Percentiles rank a stretch among this genome's conserved stretches.
phyloP scores from a whole-genome alignment of 1,284 basidiomycete species.

The Naganishia liquefaciens region DNA sequence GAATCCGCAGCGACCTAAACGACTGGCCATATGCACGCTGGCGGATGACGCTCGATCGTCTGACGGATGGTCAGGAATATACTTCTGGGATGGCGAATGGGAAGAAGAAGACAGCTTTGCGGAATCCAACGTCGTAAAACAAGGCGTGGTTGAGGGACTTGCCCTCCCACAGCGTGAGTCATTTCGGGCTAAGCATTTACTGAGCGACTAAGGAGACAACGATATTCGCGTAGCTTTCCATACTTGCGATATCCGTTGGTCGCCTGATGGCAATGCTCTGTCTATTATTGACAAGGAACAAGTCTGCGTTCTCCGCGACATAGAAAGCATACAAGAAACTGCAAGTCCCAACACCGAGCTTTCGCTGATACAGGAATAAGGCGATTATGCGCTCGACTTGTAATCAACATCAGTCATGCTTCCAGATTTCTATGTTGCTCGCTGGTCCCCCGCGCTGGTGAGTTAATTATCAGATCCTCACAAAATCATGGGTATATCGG shows the following conservation, averaged over 20 bases:
- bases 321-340: not conserved
- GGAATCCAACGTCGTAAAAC: not conserved
- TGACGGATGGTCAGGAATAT: conserved; percentile 13
- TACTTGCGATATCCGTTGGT: conserved; percentile 33
- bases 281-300: conserved; percentile 30
- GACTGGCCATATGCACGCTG: conserved; percentile 30
- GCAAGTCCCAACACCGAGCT: conserved; percentile 2
- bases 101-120: conserved; percentile 26
- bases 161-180: conserved; percentile 25
- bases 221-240: conserved; percentile 10
- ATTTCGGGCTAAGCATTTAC: not conserved
- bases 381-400: not conserved
- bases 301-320: conserved; percentile 30
- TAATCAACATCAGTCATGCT: not conserved
- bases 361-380: conserved; percentile 25
- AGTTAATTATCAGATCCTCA: not conserved
- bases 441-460: no score
- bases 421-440: not conserved
- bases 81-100: conserved; percentile 34
- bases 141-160: conserved; percentile 28
- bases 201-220: no score
- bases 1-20: conserved; percentile 34
- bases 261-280: conserved; percentile 30
- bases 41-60: conserved; percentile 3
- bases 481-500: conserved; percentile 26